A percentile compares a stretch with the other conserved stretches of the same genome.
These are phyloP conservation scores for Floccularia luteovirens DNA, from an alignment of 768 basidiomycete species.

Conservation along the genomic window DNA sequence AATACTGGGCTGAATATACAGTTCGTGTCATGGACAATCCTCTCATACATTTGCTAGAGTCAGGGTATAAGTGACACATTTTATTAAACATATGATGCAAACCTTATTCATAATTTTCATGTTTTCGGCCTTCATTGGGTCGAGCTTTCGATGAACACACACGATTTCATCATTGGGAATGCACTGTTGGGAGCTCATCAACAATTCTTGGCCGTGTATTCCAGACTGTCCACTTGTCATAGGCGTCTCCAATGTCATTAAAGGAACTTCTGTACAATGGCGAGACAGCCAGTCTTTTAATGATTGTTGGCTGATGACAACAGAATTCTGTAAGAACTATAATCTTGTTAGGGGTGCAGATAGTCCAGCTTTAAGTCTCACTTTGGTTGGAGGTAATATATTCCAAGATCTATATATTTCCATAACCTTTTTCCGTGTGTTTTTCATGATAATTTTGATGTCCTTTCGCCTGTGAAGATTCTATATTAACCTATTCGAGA, in stretches of 20 bases:
- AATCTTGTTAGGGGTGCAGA: slow-evolving; percentile 1
- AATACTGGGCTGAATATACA: slow-evolving; percentile 42
- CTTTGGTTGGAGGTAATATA: slow-evolving; percentile 37
- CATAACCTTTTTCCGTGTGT: slow-evolving; percentile 44
- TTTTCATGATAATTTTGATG: slow-evolving; percentile 35
- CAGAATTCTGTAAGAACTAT: slow-evolving; percentile 29
- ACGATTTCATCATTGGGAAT: slow-evolving; percentile 39
- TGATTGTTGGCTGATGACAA: slow-evolving; percentile 53
- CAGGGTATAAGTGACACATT: not conserved
- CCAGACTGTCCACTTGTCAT: slow-evolving; percentile 5
- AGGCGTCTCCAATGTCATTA: not conserved
- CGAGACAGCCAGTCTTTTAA: slow-evolving; percentile 56
- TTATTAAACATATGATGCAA: slow-evolving; percentile 3
- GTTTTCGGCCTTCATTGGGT: slow-evolving; percentile 48
- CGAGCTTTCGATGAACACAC: slow-evolving; percentile 55
- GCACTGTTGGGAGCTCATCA: slow-evolving; percentile 10
- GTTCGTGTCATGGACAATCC: slow-evolving; percentile 34
- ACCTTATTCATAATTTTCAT: slow-evolving; percentile 70
- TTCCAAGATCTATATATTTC: slow-evolving; percentile 62
- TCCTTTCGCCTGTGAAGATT: slow-evolving; percentile 30
- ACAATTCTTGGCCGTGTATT: not conserved
- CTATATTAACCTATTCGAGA: slow-evolving; percentile 1
- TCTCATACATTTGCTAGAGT: slow-evolving; percentile 33
- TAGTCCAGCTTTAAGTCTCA: slow-evolving; percentile 17
- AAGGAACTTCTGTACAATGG: slow-evolving; percentile 18